phyloP scores from a whole-genome alignment of 2,329 filamentous ascomycete genomes.

The Xylaria sp. region DNA sequence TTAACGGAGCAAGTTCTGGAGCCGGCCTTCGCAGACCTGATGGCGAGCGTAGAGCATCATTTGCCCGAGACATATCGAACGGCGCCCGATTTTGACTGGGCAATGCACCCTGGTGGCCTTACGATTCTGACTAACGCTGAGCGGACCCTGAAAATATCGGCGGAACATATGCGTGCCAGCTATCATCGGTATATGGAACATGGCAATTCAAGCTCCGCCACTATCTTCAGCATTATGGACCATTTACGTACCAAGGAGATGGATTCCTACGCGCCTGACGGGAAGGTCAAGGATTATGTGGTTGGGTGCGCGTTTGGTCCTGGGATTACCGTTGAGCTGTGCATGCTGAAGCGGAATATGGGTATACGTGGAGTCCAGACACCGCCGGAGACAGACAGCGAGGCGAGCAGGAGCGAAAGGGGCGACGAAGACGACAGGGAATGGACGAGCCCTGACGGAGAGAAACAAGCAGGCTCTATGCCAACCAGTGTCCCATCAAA shows the following conservation, averaged over 20 bases:
- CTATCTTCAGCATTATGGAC: slow-evolving; percentile 75
- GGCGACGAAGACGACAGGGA: slow-evolving; percentile 52
- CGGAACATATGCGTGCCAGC: slow-evolving; percentile 75
- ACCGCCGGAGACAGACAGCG: slow-evolving; percentile 66
- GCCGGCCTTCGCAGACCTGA: slow-evolving; percentile 65
- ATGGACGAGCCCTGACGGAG: slow-evolving; percentile 44
- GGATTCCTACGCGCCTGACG: slow-evolving; percentile 65
- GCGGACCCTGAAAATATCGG: slow-evolving; percentile 64
- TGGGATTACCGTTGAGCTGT: slow-evolving; percentile 75
- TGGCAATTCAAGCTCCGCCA: slow-evolving; percentile 76
- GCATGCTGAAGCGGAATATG: slow-evolving; percentile 67
- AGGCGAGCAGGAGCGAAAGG: slow-evolving; percentile 56
- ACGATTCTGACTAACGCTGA: slow-evolving; percentile 74
- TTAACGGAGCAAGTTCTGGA: slow-evolving; percentile 63
- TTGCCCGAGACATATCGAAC: slow-evolving; percentile 58
- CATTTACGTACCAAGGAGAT: slow-evolving; percentile 69
- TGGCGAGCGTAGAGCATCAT: slow-evolving; percentile 57
- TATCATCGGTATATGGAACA: slow-evolving; percentile 75
- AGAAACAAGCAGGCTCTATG: slow-evolving; percentile 40
- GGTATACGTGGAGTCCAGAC: slow-evolving; percentile 55
- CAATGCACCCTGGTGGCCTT: slow-evolving; percentile 75
- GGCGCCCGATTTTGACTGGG: slow-evolving; percentile 75
- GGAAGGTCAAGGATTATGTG: slow-evolving; percentile 65
- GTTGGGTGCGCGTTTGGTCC: slow-evolving; percentile 77
- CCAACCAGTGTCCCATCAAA: slow-evolving; percentile 31